These are phyloP conservation scores for Globisporangium paddicum DNA, from an alignment of 352 stramenopile species.

Conservation along the genomic window DNA sequence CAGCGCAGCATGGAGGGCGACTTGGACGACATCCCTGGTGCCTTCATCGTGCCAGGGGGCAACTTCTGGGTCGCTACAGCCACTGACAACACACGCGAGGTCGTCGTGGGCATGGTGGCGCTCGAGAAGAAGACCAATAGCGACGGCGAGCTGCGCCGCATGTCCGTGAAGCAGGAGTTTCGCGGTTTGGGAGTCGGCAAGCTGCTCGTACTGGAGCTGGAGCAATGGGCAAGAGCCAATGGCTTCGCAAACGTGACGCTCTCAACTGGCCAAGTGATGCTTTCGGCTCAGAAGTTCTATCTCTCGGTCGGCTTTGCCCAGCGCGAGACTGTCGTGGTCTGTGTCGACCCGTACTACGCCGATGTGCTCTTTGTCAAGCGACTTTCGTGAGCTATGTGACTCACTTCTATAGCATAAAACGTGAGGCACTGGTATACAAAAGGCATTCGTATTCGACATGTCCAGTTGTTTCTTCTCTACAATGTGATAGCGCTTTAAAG, in stretches of 20 bases:
- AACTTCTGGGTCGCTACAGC: conserved; percentile 37
- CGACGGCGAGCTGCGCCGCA: conserved; percentile 27
- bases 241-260: conserved; percentile 28
- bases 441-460: not conserved
- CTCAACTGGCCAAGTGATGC: conserved; percentile 24
- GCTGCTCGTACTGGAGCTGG: conserved; percentile 28
- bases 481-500: conserved; percentile 6
- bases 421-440: too few species aligned
- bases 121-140: conserved; percentile 14
- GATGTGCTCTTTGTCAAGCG: conserved; percentile 24
- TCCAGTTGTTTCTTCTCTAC: not conserved
- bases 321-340: conserved; percentile 12
- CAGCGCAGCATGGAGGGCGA: conserved; percentile 27
- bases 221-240: conserved; percentile 27
- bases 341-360: conserved; percentile 21
- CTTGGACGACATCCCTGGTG: conserved; percentile 25
- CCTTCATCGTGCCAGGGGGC: conserved; percentile 29
- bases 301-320: conserved; percentile 21
- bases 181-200: conserved; percentile 31
- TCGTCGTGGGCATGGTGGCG: conserved; percentile 21
- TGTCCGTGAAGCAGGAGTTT: conserved; percentile 37
- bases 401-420: too few species aligned
- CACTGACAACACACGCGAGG: not conserved
- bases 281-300: conserved; percentile 26
- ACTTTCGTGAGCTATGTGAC: conserved; percentile 6